Percentiles rank a stretch among this genome's conserved stretches.
These are phyloP conservation scores for Microbotryomycetes sp. DNA, from an alignment of 1,284 basidiomycete genomes.

Conservation along the genomic window DNA sequence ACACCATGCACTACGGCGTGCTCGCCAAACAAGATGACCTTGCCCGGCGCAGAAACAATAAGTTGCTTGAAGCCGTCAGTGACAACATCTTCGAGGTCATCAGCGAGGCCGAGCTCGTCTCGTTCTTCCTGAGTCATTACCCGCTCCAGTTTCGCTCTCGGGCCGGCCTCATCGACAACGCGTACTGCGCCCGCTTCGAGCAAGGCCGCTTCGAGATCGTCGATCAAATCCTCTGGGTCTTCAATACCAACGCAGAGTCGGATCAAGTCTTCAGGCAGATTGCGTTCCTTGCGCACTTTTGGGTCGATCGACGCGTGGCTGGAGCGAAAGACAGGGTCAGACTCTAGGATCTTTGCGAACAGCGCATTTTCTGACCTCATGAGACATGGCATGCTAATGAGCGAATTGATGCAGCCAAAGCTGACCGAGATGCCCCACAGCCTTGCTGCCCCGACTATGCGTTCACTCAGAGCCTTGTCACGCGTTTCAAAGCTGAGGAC, in stretches of 20 bases:
- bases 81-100: background rate
- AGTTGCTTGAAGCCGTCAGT: slow-evolving; percentile 45
- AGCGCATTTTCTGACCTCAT: slow-evolving; percentile 70
- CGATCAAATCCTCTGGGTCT: slow-evolving; percentile 83
- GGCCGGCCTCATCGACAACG: slow-evolving; percentile 38
- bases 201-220: slow-evolving; percentile 89
- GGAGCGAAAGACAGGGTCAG: slow-evolving; percentile 10
- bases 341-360: background rate
- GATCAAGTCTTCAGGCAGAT: slow-evolving; percentile 94
- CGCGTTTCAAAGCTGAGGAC: slow-evolving; percentile 93
- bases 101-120: background rate
- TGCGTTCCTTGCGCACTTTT: slow-evolving; percentile 81
- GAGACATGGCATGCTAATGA: slow-evolving; percentile 99
- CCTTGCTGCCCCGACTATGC: slow-evolving; percentile 82
- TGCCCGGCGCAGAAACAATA: slow-evolving; percentile 89
- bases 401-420: slow-evolving; percentile 94
- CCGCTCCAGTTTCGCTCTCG: slow-evolving; percentile 30
- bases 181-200: slow-evolving; percentile 81
- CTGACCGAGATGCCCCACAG: slow-evolving; percentile 97
- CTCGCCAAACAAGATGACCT: slow-evolving; percentile 97
- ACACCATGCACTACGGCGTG: slow-evolving; percentile 98
- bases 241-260: slow-evolving; percentile 98
- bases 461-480: slow-evolving; percentile 81
- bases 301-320: slow-evolving; percentile 98
- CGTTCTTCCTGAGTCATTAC: slow-evolving; percentile 6